Percentiles rank a stretch among this genome's conserved stretches.
Conservation (phyloP, 2,329 filamentous ascomycete species). For the Fusarium domesticum region DNA sequence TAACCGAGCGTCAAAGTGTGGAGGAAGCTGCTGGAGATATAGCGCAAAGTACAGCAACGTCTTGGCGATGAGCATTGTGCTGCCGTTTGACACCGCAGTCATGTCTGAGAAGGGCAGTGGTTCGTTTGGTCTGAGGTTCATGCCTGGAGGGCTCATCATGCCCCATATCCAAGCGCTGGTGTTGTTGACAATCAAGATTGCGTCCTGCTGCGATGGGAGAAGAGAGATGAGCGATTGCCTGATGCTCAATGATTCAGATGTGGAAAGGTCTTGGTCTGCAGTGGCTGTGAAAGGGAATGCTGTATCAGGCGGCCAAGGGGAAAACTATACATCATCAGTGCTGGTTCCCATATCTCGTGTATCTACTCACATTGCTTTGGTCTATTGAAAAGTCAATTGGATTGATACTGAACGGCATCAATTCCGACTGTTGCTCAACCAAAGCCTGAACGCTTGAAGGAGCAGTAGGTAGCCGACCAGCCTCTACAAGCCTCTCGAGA, state of each 20-base stretch:
- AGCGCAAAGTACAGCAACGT: constrained; percentile 8
- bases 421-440: background rate
- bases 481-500: background rate
- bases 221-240: constrained; percentile 14
- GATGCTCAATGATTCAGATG: background rate
- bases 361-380: background rate
- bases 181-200: constrained; percentile 11
- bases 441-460: background rate
- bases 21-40: constrained; percentile 14
- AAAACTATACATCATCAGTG: constrained; percentile 15
- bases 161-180: constrained; percentile 17
- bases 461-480: background rate
- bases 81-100: constrained; percentile 6
- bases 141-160: constrained; percentile 7
- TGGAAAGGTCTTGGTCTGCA: background rate
- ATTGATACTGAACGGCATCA: too few relatives aligned
- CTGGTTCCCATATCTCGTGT: too few relatives aligned
- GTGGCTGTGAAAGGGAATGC: background rate
- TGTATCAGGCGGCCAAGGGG: background rate
- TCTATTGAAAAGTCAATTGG: background rate
- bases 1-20: constrained; percentile 4
- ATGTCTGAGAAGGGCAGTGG: background rate
- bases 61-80: constrained; percentile 11
- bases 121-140: constrained; percentile 3
- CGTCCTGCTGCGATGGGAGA: constrained; percentile 13